Evolutionary conservation across 768 basidiomycete species (phyloP).

Genomic region (Trametes villosa): DNA sequence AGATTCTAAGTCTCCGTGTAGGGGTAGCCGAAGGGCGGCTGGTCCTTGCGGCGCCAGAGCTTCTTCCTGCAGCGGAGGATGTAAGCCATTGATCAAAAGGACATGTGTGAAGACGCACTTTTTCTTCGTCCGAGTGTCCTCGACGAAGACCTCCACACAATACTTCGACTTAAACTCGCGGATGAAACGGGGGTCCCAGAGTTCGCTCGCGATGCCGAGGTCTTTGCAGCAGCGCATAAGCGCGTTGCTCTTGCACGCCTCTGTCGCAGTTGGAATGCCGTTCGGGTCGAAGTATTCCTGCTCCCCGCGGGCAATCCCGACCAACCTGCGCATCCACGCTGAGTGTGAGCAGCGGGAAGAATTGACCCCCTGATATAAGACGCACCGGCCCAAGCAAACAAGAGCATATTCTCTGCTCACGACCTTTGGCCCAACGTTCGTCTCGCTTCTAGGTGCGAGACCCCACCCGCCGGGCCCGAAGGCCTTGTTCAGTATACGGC

Average conservation of each 20-base stretch:
- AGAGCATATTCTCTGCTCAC: slow-evolving; percentile 95
- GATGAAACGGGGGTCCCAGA: slow-evolving; percentile 98
- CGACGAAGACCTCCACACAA: slow-evolving; percentile 84
- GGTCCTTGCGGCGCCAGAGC: slow-evolving; percentile 88
- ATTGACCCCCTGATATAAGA: neutral
- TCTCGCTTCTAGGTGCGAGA: slow-evolving; percentile 90
- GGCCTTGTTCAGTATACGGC: slow-evolving; percentile 87
- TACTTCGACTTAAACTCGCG: slow-evolving; percentile 87
- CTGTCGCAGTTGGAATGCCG: slow-evolving; percentile 91
- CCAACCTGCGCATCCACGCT: slow-evolving; percentile 57
- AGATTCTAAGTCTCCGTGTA: slow-evolving; percentile 63
- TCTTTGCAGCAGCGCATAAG: slow-evolving; percentile 98
- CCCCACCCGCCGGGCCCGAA: slow-evolving; percentile 99
- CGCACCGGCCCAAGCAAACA: slow-evolving; percentile 88
- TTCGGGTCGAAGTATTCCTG: slow-evolving; percentile 94
- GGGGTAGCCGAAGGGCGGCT: slow-evolving; percentile 85
- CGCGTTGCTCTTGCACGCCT: slow-evolving; percentile 95
- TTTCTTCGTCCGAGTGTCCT: slow-evolving; percentile 84
- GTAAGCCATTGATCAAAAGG: slow-evolving; percentile 4
- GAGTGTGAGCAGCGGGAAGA: neutral
- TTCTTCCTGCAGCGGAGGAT: slow-evolving; percentile 70
- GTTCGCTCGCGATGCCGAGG: slow-evolving; percentile 92
- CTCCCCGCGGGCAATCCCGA: slow-evolving; percentile 91
- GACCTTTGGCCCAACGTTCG: slow-evolving; percentile 83
- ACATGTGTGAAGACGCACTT: slow-evolving; percentile 63